Base-by-base conservation (phyloP, 202 grass and related monocot genomes). In the Bolboschoenoplectus hybrid region DNA sequence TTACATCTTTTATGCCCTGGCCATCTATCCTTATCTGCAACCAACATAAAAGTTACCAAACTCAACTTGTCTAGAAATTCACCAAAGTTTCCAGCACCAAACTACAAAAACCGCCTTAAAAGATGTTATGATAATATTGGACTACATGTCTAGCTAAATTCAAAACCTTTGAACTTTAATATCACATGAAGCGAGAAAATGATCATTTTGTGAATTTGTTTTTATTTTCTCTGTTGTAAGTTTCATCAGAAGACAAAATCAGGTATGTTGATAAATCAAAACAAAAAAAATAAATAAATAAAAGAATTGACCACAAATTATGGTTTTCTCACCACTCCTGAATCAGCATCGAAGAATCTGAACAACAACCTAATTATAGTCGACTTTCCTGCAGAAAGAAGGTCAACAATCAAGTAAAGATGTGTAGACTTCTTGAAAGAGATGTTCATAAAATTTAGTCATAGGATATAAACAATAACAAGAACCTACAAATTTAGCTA, bases 261-360 rank as follows among this genome's bases (percentile, higher is more conserved):
- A 88, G 17, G 6, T 35, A 90, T 16, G 62, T 44, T 67, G 32
- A 71, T 83, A 10, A 8, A 87, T 87, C 19, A 79, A 46, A 78
- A 26, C 26, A 26, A 26, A 26, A 26, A 26, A 26, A 26, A 26
- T 26, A 26, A 26, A 26, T 6, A 53, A 34, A 57, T 57, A 53
- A 80, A 78, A 61, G 8, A 80, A 79, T 41, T 40, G 16, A 38
- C 53, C 35, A 77, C 50, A 80, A 57, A 80, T 61, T 72, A 63
- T 67, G 82, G 83, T 72, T 26, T 26, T 86, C 96, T 91, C 89
- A 98, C 97, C 61, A 83, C 89, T 94, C 97, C 97, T 67, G 93
- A 94, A 85, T 92, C 49, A 0, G 89, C 89, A 82, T 98, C 97
- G 57, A 98, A 98, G 91, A 94, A 98, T 94, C 97, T 96, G 89